A percentile compares a stretch with the other conserved stretches of the same genome.
Evolutionary conservation across 768 basidiomycete genomes (phyloP).

Genomic region (Boletus pseudopeckii): DNA sequence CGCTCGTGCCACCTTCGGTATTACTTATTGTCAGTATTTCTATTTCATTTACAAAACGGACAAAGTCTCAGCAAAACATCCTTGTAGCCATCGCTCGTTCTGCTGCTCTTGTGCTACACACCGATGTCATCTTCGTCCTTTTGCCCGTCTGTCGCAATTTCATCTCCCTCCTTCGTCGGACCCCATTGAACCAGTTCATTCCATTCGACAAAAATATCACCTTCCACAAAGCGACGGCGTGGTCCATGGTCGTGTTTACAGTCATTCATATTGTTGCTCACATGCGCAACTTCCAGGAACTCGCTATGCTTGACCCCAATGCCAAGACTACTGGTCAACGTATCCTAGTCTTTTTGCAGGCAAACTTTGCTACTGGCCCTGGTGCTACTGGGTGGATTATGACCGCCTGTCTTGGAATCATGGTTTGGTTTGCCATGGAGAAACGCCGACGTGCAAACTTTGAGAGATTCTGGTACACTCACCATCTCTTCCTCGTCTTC

Average conservation of each 20-base stretch:
- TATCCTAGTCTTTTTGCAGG: slow-evolving; percentile 65
- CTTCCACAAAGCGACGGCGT: slow-evolving; percentile 87
- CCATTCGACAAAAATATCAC: slow-evolving; percentile 93
- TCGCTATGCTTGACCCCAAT: slow-evolving; percentile 53
- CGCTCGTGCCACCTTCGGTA: slow-evolving; percentile 69
- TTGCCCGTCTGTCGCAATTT: slow-evolving; percentile 95
- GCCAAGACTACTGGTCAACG: slow-evolving; percentile 54
- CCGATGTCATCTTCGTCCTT: slow-evolving; percentile 91
- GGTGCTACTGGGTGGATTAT: slow-evolving; percentile 88
- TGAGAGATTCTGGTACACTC: slow-evolving; percentile 86
- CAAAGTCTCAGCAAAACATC: background rate
- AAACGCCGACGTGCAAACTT: slow-evolving; percentile 75
- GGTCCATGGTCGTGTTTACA: slow-evolving; percentile 81
- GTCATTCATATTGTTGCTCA: slow-evolving; percentile 78
- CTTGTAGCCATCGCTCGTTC: slow-evolving; percentile 75
- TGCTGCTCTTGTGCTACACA: slow-evolving; percentile 85
- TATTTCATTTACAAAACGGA: background rate
- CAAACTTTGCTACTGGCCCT: slow-evolving; percentile 83
- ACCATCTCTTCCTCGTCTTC: slow-evolving; percentile 89
- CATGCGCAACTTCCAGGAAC: slow-evolving; percentile 77
- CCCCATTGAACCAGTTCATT: slow-evolving; percentile 79
- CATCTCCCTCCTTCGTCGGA: slow-evolving; percentile 82
- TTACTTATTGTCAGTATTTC: slow-evolving; percentile 64
- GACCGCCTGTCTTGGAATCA: slow-evolving; percentile 65
- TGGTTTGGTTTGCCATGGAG: slow-evolving; percentile 85